phyloP scores from a whole-genome alignment of 106 monocot species.

The Dactylorhiza incarnata region DNA sequence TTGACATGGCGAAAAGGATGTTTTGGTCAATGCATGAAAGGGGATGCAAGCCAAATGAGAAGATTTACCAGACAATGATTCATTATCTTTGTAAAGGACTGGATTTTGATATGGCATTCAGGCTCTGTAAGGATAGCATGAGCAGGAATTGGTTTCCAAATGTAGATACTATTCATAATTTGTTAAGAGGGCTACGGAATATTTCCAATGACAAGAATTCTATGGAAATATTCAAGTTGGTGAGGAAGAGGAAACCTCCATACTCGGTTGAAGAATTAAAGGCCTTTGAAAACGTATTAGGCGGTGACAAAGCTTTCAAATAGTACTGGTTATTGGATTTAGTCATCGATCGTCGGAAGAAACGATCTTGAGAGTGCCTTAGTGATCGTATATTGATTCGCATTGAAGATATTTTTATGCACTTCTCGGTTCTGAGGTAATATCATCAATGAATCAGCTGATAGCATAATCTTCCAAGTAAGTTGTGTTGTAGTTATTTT shows the following conservation, averaged over 20 bases:
- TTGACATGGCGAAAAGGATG: slow-evolving; percentile 76
- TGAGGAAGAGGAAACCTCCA: slow-evolving; percentile 30
- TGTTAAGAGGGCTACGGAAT: slow-evolving; percentile 52
- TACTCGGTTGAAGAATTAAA: slow-evolving; percentile 50
- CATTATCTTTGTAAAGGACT: slow-evolving; percentile 78
- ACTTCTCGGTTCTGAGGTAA: not conserved
- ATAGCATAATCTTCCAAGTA: slow-evolving; percentile 1
- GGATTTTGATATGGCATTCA: slow-evolving; percentile 76
- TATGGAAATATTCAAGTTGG: slow-evolving; percentile 58
- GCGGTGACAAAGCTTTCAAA: slow-evolving; percentile 12
- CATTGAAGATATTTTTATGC: not conserved
- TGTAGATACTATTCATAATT: slow-evolving; percentile 33
- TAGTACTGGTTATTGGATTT: not conserved
- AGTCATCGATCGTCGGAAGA: not conserved
- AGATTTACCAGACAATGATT: slow-evolving; percentile 89
- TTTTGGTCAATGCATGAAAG: slow-evolving; percentile 56
- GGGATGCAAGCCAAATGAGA: slow-evolving; percentile 67
- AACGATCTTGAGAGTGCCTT: not conserved
- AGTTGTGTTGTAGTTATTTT: not conserved
- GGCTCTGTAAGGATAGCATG: slow-evolving; percentile 82
- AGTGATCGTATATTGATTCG: not conserved
- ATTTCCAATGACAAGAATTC: slow-evolving; percentile 56
- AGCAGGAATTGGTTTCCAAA: slow-evolving; percentile 81
- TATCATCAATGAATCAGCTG: not conserved
- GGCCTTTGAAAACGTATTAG: slow-evolving; percentile 29